Evolutionary conservation across 2,329 filamentous ascomycete species (phyloP).

Genomic region (Plenodomus lindquistii): DNA sequence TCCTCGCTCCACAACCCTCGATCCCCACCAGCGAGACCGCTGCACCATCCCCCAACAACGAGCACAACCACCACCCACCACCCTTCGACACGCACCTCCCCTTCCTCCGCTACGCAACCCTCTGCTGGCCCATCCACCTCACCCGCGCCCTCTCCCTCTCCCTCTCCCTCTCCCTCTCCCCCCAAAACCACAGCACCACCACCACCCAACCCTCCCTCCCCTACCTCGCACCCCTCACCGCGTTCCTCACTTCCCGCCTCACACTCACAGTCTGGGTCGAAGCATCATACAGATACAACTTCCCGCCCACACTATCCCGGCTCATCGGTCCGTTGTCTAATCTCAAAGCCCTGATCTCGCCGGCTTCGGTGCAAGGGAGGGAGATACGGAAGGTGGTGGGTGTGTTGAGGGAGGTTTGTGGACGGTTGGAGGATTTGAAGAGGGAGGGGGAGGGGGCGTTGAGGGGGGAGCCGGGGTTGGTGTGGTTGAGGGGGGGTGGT

Average conservation of each 20-base stretch:
- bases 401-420: slow-evolving; percentile 28
- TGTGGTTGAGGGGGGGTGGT: slow-evolving; percentile 29
- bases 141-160: slow-evolving; percentile 23
- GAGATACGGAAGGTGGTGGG: slow-evolving; percentile 28
- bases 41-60: not conserved
- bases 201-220: slow-evolving; percentile 9
- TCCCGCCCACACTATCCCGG: slow-evolving; percentile 35
- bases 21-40: slow-evolving; percentile 2
- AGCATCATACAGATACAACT: slow-evolving; percentile 35
- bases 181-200: not conserved
- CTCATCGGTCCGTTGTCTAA: slow-evolving; percentile 29
- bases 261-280: slow-evolving; percentile 38
- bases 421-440: slow-evolving; percentile 27
- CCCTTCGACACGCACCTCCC: slow-evolving; percentile 32
- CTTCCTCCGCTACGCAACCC: slow-evolving; percentile 34
- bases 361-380: slow-evolving; percentile 27
- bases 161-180: not conserved
- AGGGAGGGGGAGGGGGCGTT: slow-evolving; percentile 22
- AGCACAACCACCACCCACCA: slow-evolving; percentile 8
- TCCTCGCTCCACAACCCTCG: slow-evolving; percentile 1
- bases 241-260: slow-evolving; percentile 30
- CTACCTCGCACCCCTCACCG: slow-evolving; percentile 28
- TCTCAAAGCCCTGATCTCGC: slow-evolving; percentile 24
- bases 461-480: slow-evolving; percentile 30
- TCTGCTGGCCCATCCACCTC: slow-evolving; percentile 41